phyloP scores from a whole-genome alignment of 1,284 basidiomycete species.

The Vanrija sp. region DNA sequence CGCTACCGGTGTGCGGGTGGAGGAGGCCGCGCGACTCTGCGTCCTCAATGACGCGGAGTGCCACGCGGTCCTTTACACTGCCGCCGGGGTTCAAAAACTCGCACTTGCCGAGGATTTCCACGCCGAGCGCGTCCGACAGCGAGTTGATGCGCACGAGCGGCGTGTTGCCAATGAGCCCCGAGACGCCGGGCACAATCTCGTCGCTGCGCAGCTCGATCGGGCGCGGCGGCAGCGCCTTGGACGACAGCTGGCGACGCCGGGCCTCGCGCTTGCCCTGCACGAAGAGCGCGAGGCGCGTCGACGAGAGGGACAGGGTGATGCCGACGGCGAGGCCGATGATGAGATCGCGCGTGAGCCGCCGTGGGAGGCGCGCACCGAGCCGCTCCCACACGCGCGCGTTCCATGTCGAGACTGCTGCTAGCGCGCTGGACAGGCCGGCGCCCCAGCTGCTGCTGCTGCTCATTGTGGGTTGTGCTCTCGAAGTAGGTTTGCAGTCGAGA shows the following conservation, averaged over 20 bases:
- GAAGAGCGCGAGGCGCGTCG: conserved; percentile 57
- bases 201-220: conserved; percentile 73
- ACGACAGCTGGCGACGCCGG: conserved; percentile 45
- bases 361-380: conserved; percentile 19
- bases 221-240: conserved; percentile 51
- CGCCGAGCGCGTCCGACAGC: conserved; percentile 80
- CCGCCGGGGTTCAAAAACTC: conserved; percentile 92
- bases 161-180: conserved; percentile 90
- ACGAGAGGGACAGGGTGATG: conserved; percentile 64
- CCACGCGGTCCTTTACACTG: conserved; percentile 95
- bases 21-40: conserved; percentile 81
- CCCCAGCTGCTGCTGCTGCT: too few species aligned
- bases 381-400: conserved; percentile 19
- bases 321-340: conserved; percentile 66
- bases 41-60: conserved; percentile 84
- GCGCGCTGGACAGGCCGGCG: background rate
- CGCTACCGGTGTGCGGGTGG: conserved; percentile 79
- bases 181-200: conserved; percentile 64
- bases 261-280: conserved; percentile 52
- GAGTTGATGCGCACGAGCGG: conserved; percentile 88
- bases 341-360: conserved; percentile 48
- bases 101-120: conserved; percentile 66
- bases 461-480: too few species aligned
- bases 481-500: too few species aligned
- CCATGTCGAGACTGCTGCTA: background rate